Evolutionary conservation across 495 filamentous ascomycete species (phyloP), one percentile per base, ranked within the genome.

Genomic region (Lepidopterella palustris): DNA sequence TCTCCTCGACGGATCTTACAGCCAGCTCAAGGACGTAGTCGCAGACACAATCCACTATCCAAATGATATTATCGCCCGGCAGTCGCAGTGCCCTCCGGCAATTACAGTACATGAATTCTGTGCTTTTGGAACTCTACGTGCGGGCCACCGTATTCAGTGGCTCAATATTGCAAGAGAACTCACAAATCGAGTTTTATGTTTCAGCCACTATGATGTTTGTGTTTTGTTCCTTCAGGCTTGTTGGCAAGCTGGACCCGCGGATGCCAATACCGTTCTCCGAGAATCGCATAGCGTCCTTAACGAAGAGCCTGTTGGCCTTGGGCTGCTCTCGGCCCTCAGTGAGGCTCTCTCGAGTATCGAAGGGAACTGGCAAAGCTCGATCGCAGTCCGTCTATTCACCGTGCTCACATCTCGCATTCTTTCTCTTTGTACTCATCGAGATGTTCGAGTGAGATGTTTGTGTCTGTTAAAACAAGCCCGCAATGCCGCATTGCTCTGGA

Each of bases 141-240:
- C 77, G 0, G 81, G 81, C 0, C 58, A 74, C 25, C 62, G 68
- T 0, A 68, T 84, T 24, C 80, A 84, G 48, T 82, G 80, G 78
- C 64, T 76, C 28, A 84, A 84, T 50, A 76, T 85, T 15, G 66
- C 80, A 0, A 60, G 74, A 15, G 77, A 85, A 60, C 68, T 86
- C n/a, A 62, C 64, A 0, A 65, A 70, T 4, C 77, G 77, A 2
- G 71, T 68, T 8, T 32, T 86, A 1, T 73, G 77, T 42, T 76
- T 79, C 42, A 79, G 73, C 24, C 75, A 77, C 23, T 53, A 71
- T 5, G 72, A 79, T 24, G 80, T 79, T 0, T 62, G 62, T 6
- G 53, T 77, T 0, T 70, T 83, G 25, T 45, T 84, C 4, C 64
- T 76, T 11, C 83, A 85, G 59, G 73, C 77, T 11, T 73, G 74